Conservation (phyloP, 768 basidiomycete species). For the Epithele typhae region DNA sequence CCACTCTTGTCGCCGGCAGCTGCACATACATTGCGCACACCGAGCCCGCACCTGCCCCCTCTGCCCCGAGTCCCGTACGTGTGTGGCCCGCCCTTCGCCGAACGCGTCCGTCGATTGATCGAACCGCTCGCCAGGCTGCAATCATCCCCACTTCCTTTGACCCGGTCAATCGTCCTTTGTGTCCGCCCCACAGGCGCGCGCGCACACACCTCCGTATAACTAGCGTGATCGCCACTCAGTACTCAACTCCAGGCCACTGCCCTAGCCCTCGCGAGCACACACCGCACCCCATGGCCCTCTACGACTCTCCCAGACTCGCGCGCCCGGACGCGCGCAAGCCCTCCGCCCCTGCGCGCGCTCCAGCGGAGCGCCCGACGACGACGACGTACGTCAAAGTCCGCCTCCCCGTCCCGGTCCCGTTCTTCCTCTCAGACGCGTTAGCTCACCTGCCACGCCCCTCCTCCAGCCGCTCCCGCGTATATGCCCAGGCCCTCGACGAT, state of each 20-base stretch:
- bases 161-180: constrained; percentile 6
- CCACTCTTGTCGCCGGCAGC: not conserved
- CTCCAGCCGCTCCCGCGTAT: not conserved
- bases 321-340: not conserved
- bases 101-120: constrained; percentile 9
- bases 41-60: not conserved
- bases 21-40: not conserved
- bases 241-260: not conserved
- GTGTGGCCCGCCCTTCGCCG: constrained; percentile 11
- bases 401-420: not conserved
- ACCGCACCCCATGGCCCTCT: not conserved
- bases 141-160: constrained; percentile 7
- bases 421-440: not conserved
- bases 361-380: no score
- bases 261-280: not conserved
- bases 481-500: not conserved
- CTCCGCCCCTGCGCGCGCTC: not conserved
- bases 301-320: not conserved
- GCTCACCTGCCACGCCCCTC: constrained; percentile 1
- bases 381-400: not conserved
- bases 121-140: constrained; percentile 5
- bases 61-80: not conserved
- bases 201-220: constrained; percentile 1
- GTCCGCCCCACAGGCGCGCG: constrained; percentile 1
- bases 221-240: constrained; percentile 10